Evolutionary conservation across 192 early-diverging fungal species (phyloP).

Genomic region (Obelidium mucronatum): DNA sequence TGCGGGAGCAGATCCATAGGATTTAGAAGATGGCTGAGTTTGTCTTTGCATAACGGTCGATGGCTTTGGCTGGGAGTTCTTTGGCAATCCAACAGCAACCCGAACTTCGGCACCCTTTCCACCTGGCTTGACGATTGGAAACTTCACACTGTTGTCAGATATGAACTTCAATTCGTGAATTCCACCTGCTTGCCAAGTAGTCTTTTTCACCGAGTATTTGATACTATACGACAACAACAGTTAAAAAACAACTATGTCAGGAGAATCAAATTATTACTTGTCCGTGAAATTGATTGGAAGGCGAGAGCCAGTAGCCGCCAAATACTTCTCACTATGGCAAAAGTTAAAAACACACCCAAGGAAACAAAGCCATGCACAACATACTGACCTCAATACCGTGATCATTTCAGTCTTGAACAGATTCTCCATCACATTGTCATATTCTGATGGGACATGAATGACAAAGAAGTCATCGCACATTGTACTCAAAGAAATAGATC

Average conservation of each 20-base stretch:
- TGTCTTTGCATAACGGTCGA: conserved; percentile 36
- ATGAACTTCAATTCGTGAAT: conserved; percentile 52
- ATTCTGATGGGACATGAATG: conserved; percentile 59
- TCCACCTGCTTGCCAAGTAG: conserved; percentile 62
- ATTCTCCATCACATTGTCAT: conserved; percentile 64
- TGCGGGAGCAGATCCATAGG: conserved; percentile 15
- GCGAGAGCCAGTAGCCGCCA: conserved; percentile 26
- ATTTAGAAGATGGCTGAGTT: not conserved
- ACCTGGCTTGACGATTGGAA: conserved; percentile 43
- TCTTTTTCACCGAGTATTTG: conserved; percentile 66
- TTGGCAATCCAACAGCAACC: conserved; percentile 52
- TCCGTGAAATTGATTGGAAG: conserved; percentile 54
- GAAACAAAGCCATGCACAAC: conserved; percentile 7
- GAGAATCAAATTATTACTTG: conserved; percentile 32
- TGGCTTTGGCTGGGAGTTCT: conserved; percentile 51
- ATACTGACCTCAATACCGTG: conserved; percentile 61
- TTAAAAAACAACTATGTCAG: conserved; percentile 22
- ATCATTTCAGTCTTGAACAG: conserved; percentile 68
- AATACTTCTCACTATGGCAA: conserved; percentile 54
- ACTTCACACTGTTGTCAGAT: conserved; percentile 42
- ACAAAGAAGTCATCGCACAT: conserved; percentile 63
- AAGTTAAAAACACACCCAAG: not conserved
- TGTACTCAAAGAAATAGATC: conserved; percentile 54
- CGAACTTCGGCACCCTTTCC: conserved; percentile 58
- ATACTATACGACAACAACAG: conserved; percentile 43